Evolutionary conservation across 2,329 filamentous ascomycete genomes (phyloP), one percentile per base, ranked within the genome.

Genomic region (Escovopsis weberi): DNA sequence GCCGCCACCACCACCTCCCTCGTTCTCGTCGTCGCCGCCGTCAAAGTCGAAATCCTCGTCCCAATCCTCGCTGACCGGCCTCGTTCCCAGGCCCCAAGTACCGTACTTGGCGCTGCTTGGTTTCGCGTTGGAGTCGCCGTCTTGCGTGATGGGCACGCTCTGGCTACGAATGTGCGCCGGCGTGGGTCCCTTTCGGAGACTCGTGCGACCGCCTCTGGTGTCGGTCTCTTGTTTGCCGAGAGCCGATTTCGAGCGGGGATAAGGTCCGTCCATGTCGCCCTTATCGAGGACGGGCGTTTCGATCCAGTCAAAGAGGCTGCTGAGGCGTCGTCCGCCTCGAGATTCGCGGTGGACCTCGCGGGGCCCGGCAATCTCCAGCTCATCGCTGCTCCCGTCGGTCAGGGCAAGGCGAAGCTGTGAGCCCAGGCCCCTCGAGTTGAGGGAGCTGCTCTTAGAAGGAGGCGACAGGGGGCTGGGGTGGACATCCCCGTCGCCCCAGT

Each of bases 1-100:
- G 32, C 59, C 60, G 33, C 59, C 57, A n/a, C n/a, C n/a, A n/a
- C n/a, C n/a, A n/a, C n/a, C n/a, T n/a, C n/a, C n/a, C n/a, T n/a
- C n/a, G n/a, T 59, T 59, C 4, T 47, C 57, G 33, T 60, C 53
- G 37, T 63, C 65, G 30, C 68, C 57, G 26, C 64, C 66, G 8
- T 72, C 72, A 55, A 89, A 88, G 46, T 89, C 83, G 52, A 93
- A 91, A 57, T 93, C 85, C 48, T 88, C 83, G 52, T 89, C 85
- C 85, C 85, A 93, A 54, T 91, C 85, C 57, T 93, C 85, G 47
- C 81, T 88, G 10, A 80, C 79, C 12, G 76, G 81, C 59, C 88
- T 88, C 48, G 76, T 80, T n/a, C 81, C 78, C 36, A 86, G 64
- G 2, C 82, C 83, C 84, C 84, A 89, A 1, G 84, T 88, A 37